Base-by-base conservation (phyloP, 2,329 filamentous ascomycete species). In the Trichoderma sp. region DNA sequence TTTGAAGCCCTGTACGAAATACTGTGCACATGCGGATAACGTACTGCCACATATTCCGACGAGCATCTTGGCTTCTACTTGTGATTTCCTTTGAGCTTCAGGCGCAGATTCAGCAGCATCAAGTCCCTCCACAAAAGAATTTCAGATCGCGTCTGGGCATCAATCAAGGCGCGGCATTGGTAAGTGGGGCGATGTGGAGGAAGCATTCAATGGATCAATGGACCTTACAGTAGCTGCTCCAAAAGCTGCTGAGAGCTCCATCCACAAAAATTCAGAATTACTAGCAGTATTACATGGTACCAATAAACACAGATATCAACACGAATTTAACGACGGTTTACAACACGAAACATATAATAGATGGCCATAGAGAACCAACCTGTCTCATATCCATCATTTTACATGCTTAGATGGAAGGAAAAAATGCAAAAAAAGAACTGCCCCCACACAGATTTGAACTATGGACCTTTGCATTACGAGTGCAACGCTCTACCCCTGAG, bases 41-140 rank as follows among this genome's bases (percentile, higher is more conserved):
- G 79, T 85, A 92, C 91, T 90, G 78, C 91, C 91, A 77, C 92
- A 94, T 73, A 95, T 86, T 70, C 92, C 92, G 74, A 94, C 92
- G 53, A 95, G 86, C 92, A 95, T 94, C 30, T 78, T 82, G 72
- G 1, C 43, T 14, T 32, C 8, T 11, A n/a, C 63, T 24, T n/a
- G n/a, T 24, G 47, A 28, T 71, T n/a, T 32, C 21, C 21, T 24
- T 12, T 24, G 47, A 26, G 39, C 57, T 21, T 39, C 30, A 62
- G 30, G 43, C n/a, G 26, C 26, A 51, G 15, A 21, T 4, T 30
- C 28, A 30, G 57, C 39, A 36, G 36, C 36, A 72, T 36, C 14
- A n/a, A 68, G 26, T 24, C 51, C 51, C n/a, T 69, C 36, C 11
- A 18, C 57, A 69, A 43, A 51, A 70, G 47, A 57, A 57, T 71